Base-by-base conservation (phyloP, 345 rosid species). In the Populus alba region DNA sequence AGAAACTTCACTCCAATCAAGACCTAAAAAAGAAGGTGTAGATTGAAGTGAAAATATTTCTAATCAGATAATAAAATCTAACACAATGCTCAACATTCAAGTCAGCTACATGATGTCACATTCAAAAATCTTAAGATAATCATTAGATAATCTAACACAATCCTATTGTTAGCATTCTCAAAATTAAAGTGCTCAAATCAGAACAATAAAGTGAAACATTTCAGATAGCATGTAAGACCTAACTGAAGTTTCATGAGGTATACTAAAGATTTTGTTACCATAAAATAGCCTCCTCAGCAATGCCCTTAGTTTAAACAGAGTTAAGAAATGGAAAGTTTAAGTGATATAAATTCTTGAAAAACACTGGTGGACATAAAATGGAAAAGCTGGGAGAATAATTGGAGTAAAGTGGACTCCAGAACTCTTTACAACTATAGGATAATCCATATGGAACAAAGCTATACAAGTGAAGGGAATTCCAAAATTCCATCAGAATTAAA, bases 1-100 rank as follows among this genome's bases (percentile, higher is more conserved):
- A 94, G 83, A 77, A 96, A 96, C 85, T 91, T 94, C 87, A 96
- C 89, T 77, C 99, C 99, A 75, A 96, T 29, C 89, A 92, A 84
- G 62, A 96, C 92, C 99, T 94, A 77, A 43, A 68, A 55, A 23
- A 63, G 55, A 51, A 51, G 29, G 31, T 10, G 49, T 13, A 11
- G 33, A 47, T 41, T 62, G 12, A 68, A 41, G 49, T 23, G 38
- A 25, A 3, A 13, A 62, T 27, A 38, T 41, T 68, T 47, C 59
- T 62, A 43, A 66, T 72, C 27, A 72, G 59, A 72, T 35, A 47
- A 47, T 47, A 47, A 12, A 45, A 47, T 47, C 51, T 47, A 47
- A 47, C 51, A 47, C 51, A 47, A 47, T 47, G 51, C 6, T 47
- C 17, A 47, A 13, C 16, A 47, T 47, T 47, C 51, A 47, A 47